Percentiles rank a stretch among this genome's conserved stretches.
phyloP scores from a whole-genome alignment of 176 grass and related monocot genomes.

The Aegilops longissima region DNA sequence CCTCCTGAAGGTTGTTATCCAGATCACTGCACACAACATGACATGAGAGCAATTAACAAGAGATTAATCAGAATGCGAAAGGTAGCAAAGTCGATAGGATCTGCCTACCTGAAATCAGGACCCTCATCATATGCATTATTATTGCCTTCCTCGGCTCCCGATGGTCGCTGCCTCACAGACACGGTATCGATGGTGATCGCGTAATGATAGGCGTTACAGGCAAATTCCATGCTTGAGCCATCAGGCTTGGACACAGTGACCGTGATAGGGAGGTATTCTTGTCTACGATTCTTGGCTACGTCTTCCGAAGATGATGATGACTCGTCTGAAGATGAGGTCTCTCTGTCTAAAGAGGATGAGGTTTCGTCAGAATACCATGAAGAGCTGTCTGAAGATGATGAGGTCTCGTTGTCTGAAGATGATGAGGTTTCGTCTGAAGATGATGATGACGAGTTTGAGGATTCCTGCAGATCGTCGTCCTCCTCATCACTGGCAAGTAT shows the following conservation, averaged over 20 bases:
- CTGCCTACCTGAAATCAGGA: constrained; percentile 70
- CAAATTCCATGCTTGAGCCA: constrained; percentile 55
- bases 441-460: no score
- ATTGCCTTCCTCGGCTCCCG: background rate
- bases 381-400: no score
- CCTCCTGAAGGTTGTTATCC: no score
- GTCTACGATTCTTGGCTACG: background rate
- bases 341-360: no score
- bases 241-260: constrained; percentile 61
- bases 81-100: background rate
- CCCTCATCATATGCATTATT: constrained; percentile 55
- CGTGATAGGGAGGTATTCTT: constrained; percentile 54
- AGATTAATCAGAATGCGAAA: background rate
- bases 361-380: no score
- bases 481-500: constrained; percentile 58
- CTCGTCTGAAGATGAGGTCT: no score
- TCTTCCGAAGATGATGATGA: constrained; percentile 3
- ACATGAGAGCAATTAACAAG: background rate
- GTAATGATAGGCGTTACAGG: constrained; percentile 68
- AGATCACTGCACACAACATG: no score
- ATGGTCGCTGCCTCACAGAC: constrained; percentile 35
- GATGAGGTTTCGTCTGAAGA: no score
- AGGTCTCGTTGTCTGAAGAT: no score
- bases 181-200: constrained; percentile 65
- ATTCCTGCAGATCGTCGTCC: background rate